Percentiles rank a stretch among this genome's conserved stretches.
phyloP scores from a whole-genome alignment of 345 rosid genomes.

The Gossypium thurberi region DNA sequence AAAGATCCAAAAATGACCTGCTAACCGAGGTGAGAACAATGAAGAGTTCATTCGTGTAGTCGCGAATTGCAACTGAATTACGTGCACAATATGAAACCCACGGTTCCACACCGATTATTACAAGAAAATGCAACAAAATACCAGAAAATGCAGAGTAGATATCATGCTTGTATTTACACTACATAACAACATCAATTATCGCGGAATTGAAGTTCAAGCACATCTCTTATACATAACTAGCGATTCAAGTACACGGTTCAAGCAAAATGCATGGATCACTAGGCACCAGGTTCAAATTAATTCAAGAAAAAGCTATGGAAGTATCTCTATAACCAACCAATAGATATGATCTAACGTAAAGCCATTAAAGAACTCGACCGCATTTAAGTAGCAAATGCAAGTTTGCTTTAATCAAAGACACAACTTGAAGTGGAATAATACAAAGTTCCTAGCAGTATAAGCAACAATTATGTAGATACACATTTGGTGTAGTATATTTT shows the following conservation, averaged over 20 bases:
- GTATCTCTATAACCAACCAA: too few species aligned
- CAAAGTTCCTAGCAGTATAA: neutral
- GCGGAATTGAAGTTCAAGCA: neutral
- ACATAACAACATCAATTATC: neutral
- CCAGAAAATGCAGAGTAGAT: neutral
- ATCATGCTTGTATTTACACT: neutral
- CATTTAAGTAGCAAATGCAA: neutral
- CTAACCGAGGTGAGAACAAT: neutral
- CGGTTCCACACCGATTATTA: neutral
- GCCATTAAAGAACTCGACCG: neutral
- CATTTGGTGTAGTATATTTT: slow-evolving; percentile 17
- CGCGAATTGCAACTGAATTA: neutral
- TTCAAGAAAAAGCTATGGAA: neutral
- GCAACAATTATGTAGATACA: slow-evolving; percentile 16
- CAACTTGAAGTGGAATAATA: neutral
- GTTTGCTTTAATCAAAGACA: slow-evolving; percentile 11
- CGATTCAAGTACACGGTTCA: neutral
- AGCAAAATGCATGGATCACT: neutral
- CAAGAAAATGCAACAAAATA: neutral
- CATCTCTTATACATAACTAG: neutral
- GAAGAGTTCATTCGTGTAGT: neutral
- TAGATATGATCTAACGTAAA: neutral
- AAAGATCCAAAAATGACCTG: too few species aligned
- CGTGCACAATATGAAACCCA: too few species aligned
- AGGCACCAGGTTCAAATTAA: neutral